phyloP scores from a whole-genome alignment of 2,329 filamentous ascomycete genomes.

The Colletotrichum caudatum region DNA sequence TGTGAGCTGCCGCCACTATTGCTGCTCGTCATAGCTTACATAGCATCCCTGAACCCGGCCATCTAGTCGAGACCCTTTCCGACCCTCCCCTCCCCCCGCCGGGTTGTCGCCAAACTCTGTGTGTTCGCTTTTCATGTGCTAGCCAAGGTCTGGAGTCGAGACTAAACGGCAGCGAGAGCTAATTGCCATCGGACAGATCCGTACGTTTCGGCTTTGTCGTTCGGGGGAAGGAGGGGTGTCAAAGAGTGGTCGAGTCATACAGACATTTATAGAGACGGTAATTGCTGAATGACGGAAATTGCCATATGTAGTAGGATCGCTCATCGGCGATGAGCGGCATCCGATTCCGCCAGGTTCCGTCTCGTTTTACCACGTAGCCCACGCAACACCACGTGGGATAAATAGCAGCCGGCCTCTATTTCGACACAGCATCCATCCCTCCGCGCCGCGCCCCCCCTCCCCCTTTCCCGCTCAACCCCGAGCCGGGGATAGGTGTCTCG shows the following conservation, averaged over 20 bases:
- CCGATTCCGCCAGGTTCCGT: slow-evolving; percentile 11
- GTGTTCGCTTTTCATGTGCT: slow-evolving; percentile 12
- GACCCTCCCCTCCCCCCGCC: not conserved
- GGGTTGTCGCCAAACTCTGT: not conserved
- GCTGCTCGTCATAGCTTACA: not conserved
- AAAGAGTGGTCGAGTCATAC: slow-evolving; percentile 19
- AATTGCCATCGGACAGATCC: not conserved
- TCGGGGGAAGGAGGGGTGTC: not conserved
- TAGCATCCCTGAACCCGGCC: slow-evolving; percentile 18
- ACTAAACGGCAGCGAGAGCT: slow-evolving; percentile 5
- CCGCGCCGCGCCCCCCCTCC: too few species aligned
- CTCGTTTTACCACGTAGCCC: not conserved
- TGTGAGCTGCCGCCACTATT: not conserved
- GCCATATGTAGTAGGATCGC: not conserved
- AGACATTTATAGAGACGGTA: not conserved
- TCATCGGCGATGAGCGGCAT: not conserved
- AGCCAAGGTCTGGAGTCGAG: not conserved
- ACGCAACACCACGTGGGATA: not conserved
- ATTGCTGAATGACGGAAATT: not conserved
- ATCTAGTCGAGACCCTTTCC: not conserved
- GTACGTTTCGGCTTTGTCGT: slow-evolving; percentile 22
- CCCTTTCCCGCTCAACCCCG: not conserved
- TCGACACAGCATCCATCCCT: not conserved
- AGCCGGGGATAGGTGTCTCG: slow-evolving; percentile 22
- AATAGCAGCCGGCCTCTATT: not conserved